Percentiles rank a stretch among this genome's conserved stretches.
phyloP scores from a whole-genome alignment of 2,329 filamentous ascomycete genomes.

The Ophiocordyceps sinensis region DNA sequence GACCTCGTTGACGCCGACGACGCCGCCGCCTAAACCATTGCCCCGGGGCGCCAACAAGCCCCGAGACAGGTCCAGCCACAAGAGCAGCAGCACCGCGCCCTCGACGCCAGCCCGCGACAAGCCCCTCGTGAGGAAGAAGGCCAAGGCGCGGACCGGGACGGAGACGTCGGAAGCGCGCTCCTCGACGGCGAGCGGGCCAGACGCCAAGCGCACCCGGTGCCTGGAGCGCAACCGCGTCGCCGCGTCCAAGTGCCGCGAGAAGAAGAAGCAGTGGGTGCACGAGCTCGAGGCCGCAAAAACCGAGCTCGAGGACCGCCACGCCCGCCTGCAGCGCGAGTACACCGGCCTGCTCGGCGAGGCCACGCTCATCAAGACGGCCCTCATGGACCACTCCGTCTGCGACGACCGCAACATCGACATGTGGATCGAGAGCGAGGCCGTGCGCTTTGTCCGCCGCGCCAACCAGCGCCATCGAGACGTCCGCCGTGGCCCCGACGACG shows the following conservation, averaged over 20 bases:
- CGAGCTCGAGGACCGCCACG: conserved; percentile 28
- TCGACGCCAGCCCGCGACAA: not conserved
- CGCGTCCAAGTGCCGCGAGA: conserved; percentile 60
- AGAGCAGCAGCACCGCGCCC: too few species aligned
- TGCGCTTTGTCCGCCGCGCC: conserved; percentile 25
- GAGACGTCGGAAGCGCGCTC: not conserved
- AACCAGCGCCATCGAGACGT: not conserved
- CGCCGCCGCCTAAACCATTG: not conserved
- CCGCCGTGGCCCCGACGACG: not conserved
- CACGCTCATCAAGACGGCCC: conserved; percentile 30
- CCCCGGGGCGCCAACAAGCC: not conserved
- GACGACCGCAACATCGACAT: conserved; percentile 36
- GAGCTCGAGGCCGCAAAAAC: conserved; percentile 32
- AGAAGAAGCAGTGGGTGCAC: conserved; percentile 41
- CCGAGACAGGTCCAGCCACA: not conserved
- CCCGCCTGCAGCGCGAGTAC: conserved; percentile 27
- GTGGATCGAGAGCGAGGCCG: conserved; percentile 39
- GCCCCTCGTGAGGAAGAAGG: too few species aligned
- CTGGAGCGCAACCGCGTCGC: conserved; percentile 59
- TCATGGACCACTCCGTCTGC: conserved; percentile 38
- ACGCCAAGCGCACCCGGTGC: conserved; percentile 33
- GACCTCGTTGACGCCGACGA: not conserved
- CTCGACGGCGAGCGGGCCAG: not conserved
- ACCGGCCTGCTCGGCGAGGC: conserved; percentile 28
- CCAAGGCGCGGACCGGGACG: not conserved